A percentile compares a stretch with the other conserved stretches of the same genome.
phyloP scores from a whole-genome alignment of 1,139 yeast genomes.

The Komagataea norvegica region DNA sequence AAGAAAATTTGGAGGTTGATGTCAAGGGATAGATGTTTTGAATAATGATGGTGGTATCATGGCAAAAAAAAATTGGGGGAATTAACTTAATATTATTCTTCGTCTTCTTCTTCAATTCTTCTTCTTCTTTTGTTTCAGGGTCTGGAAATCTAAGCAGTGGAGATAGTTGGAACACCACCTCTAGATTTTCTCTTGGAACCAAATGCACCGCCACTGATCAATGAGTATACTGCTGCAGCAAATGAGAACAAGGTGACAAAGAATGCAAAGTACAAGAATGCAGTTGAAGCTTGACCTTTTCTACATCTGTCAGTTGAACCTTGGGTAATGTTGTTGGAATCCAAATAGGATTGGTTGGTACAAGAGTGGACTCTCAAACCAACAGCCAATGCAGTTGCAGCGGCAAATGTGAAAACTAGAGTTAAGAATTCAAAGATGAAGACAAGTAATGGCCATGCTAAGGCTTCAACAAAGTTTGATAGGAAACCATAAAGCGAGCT shows the following conservation, averaged over 20 bases:
- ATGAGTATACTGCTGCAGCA: slow-evolving; percentile 53
- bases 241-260: slow-evolving; percentile 68
- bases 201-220: slow-evolving; percentile 71
- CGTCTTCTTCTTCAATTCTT: too few relatives aligned
- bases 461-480: slow-evolving; percentile 71
- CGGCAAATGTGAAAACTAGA: slow-evolving; percentile 88
- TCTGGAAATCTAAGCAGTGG: slow-evolving; percentile 55
- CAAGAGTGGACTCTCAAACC: slow-evolving; percentile 86
- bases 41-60: too few relatives aligned
- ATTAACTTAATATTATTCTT: too few relatives aligned
- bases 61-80: too few relatives aligned
- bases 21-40: too few relatives aligned
- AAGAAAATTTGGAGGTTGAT: background rate
- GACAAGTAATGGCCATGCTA: slow-evolving; percentile 84
- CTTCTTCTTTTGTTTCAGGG: background rate
- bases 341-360: slow-evolving; percentile 57
- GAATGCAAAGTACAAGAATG: slow-evolving; percentile 86
- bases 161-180: slow-evolving; percentile 85
- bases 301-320: slow-evolving; percentile 84
- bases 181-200: slow-evolving; percentile 48
- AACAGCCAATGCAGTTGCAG: slow-evolving; percentile 90
- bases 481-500: slow-evolving; percentile 74
- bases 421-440: slow-evolving; percentile 78
- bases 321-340: slow-evolving; percentile 63
- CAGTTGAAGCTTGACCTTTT: slow-evolving; percentile 87